Base-by-base conservation (phyloP, 306 rosid species). In the Quercus gilva region DNA sequence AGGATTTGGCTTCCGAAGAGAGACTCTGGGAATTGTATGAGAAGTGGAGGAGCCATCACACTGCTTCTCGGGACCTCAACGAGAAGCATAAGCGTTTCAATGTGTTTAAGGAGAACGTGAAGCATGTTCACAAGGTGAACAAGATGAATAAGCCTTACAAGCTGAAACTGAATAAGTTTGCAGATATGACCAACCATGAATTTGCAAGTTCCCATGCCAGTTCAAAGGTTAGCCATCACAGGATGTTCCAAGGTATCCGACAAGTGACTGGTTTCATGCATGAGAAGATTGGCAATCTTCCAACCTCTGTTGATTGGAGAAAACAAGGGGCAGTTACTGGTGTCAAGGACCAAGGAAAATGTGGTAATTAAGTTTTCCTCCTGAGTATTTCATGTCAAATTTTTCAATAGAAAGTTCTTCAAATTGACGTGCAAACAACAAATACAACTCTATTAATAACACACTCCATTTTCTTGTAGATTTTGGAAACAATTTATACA, bases 101-200 rank as follows among this genome's bases (percentile, higher is more conserved):
- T 20, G 88, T 87, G 72, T 89, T 87, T 76, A 89, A 89, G 79
- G 76, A 77, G 61, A 89, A 86, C 15, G 80, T 75, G 18, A 79
- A 71, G 78, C 87, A 89, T 72, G 76, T 87, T 7, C 82, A 82
- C 82, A 76, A 75, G 74, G 83, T 79, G 71, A 89, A 87, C 82
- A 81, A 81, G 69, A 89, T 85, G 89, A 70, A 73, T 29, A 89
- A 55, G 78, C 90, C 86, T 9, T 89, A 89, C 82, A 87, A 83
- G 85, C 74, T 87, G 76, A 84, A 78, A 49, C 55, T 89, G 63
- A 87, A 87, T 84, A 84, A 83, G 89, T 89, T 85, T 72, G 87
- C 90, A 0, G 89, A 81, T 79, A 80, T 85, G 85, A 86, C 86
- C 49, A 87, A 85, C 60, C 70, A 75, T 15, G 89, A 84, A 81